Evolutionary conservation across 495 filamentous ascomycete species (phyloP).

Genomic region (Trichocladium uniseriatum): DNA sequence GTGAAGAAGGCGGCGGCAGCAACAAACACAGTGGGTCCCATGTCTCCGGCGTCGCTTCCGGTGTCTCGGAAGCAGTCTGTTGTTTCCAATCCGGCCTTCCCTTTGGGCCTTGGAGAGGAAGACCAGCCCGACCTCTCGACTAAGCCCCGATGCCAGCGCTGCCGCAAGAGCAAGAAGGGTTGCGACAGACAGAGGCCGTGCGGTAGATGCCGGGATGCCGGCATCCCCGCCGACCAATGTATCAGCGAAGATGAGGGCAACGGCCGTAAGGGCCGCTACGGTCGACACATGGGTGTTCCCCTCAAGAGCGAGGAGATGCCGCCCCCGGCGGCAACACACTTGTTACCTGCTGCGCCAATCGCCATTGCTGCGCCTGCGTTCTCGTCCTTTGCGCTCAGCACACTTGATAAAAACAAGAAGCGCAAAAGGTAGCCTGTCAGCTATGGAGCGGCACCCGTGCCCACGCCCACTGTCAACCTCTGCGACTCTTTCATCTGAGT

Average conservation of each 20-base stretch:
- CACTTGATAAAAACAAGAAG: constrained; percentile 40
- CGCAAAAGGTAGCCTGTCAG: constrained; percentile 38
- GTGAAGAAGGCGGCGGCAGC: constrained; percentile 52
- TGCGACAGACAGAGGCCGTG: constrained; percentile 95
- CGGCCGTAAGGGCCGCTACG: constrained; percentile 91
- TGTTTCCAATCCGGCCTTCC: constrained; percentile 58
- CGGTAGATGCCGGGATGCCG: constrained; percentile 89
- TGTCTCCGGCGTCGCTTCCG: constrained; percentile 61
- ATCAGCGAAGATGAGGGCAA: constrained; percentile 96
- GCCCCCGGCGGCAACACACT: constrained; percentile 21
- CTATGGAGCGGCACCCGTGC: background rate
- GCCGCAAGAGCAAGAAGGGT: constrained; percentile 98
- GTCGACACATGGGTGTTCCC: constrained; percentile 91
- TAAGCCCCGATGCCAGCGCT: constrained; percentile 95
- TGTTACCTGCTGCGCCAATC: constrained; percentile 35
- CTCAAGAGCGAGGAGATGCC: constrained; percentile 54
- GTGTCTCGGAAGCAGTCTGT: constrained; percentile 73
- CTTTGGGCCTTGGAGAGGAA: constrained; percentile 55
- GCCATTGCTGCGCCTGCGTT: constrained; percentile 8
- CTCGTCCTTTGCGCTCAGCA: background rate
- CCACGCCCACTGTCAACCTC: too few relatives aligned
- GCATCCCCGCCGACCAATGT: constrained; percentile 82
- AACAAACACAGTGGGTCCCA: constrained; percentile 38
- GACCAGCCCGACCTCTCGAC: constrained; percentile 87
- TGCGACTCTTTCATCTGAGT: background rate